Conservation (phyloP, 768 basidiomycete species). For the Naganishia vishniacii region DNA sequence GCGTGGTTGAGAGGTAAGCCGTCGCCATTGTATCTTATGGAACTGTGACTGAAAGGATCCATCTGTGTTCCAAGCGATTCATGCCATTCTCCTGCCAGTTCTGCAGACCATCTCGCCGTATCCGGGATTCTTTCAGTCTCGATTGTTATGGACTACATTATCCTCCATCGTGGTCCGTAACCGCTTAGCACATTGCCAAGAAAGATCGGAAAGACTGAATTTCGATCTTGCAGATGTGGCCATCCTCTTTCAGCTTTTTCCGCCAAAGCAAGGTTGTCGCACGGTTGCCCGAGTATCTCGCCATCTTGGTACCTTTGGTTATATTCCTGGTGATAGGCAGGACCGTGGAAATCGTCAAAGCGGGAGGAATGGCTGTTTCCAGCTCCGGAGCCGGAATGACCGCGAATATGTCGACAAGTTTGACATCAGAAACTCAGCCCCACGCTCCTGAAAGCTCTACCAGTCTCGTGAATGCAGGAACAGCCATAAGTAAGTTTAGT, state of each 20-base stretch:
- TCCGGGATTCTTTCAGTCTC: conserved; percentile 31
- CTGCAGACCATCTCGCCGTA: conserved; percentile 33
- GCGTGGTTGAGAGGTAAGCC: conserved; percentile 43
- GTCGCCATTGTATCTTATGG: no score
- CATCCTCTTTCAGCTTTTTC: conserved; percentile 35
- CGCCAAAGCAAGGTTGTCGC: conserved; percentile 18
- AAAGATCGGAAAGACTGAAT: not conserved
- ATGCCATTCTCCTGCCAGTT: conserved; percentile 39
- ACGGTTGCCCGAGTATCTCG: conserved; percentile 27
- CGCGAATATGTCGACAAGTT: not conserved
- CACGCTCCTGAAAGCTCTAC: not conserved
- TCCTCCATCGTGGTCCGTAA: conserved; percentile 33
- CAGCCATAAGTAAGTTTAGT: conserved; percentile 40
- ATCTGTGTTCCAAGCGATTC: conserved; percentile 32
- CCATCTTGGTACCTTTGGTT: conserved; percentile 40
- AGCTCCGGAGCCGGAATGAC: not conserved
- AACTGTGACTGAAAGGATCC: not conserved
- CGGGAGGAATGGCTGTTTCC: conserved; percentile 6
- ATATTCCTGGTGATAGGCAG: conserved; percentile 45
- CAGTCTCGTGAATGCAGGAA: conserved; percentile 37
- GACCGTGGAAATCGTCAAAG: conserved; percentile 44
- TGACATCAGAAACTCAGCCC: not conserved
- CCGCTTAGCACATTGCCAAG: no score
- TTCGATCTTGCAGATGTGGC: conserved; percentile 7
- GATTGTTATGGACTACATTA: conserved; percentile 38